Evolutionary conservation across 176 grass and related monocot genomes (phyloP).

Genomic region (Ananas comosus): DNA sequence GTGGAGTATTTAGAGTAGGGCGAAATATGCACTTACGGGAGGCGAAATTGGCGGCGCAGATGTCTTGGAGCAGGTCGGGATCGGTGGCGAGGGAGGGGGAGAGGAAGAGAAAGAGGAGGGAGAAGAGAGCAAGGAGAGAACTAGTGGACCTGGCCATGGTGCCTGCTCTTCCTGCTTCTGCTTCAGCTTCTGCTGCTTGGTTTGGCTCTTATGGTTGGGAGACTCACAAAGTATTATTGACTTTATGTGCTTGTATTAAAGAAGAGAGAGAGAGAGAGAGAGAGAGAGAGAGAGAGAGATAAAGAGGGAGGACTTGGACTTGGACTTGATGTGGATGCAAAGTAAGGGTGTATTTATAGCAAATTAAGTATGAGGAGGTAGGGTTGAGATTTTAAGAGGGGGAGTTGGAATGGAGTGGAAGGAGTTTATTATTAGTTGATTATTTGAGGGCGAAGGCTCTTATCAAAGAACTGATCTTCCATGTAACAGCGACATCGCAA

Average conservation of each 20-base stretch:
- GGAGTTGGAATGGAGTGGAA: too few species aligned
- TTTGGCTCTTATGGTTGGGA: background rate
- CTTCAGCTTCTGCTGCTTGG: background rate
- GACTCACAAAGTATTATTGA: background rate
- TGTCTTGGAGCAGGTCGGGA: constrained; percentile 9
- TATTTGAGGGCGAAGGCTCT: too few species aligned
- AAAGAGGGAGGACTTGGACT: background rate
- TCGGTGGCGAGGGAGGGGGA: background rate
- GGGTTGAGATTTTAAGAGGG: too few species aligned
- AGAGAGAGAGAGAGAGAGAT: too few species aligned
- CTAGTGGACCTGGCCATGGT: background rate
- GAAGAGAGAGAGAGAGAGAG: background rate
- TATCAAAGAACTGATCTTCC: too few species aligned
- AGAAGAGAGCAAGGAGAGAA: background rate
- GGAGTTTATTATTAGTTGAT: too few species aligned
- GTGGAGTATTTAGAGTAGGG: background rate
- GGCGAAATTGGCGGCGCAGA: background rate
- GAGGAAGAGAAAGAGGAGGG: background rate
- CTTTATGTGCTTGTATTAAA: background rate
- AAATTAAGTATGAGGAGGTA: background rate
- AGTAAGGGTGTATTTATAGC: background rate
- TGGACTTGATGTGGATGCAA: background rate
- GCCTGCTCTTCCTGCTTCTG: background rate
- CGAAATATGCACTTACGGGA: background rate
- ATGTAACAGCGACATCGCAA: too few species aligned